Evolutionary conservation across 345 rosid genomes (phyloP), one percentile per base, ranked within the genome.

Genomic region (Sonneratia caseolaris): DNA sequence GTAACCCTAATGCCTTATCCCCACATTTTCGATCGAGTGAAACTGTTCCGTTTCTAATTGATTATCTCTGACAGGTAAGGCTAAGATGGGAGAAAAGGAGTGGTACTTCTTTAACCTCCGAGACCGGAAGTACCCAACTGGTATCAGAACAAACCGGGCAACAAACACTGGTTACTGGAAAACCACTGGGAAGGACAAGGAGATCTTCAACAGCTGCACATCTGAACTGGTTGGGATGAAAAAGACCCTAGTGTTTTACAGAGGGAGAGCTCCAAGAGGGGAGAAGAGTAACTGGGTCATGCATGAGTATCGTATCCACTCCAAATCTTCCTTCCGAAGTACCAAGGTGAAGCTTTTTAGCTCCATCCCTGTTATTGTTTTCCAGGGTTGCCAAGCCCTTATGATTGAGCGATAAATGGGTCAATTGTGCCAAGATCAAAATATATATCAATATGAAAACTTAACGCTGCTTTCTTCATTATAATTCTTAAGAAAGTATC

Each of bases 71-170:
- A 12, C 82, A 95, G 99, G 89, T 47, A 92, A 92, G 79, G 98
- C 99, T 0, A 95, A 95, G 71, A 92, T 95, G 97, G 99, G 96
- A 70, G 98, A 91, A 62, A 95, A 95, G 57, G 99, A 92, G 75
- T 95, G 99, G 99, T 95, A 95, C 15, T 95, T 95, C 82, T 95
- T 92, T 74, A 95, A 94, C 72, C 92, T 89, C n/a, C 78, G 97
- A 5, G 99, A 95, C 70, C 77, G 99, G 70, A 95, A 95, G 74
- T 95, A 95, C 69, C 98, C 99, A 1, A 95, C 99, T 0, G 99
- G 99, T 1, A 96, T 95, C 57, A 84, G 99, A 80, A 95, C 99
- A 8, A 95, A 95, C 77, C 79, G 99, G 75, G 99, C 99, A 1
- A 95, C 99, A 13, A 95, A 88, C 80, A 92, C 89, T 0, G 99